Evolutionary conservation across 768 basidiomycete genomes (phyloP), one percentile per base, ranked within the genome.

Genomic region (Lactarius deliciosus): DNA sequence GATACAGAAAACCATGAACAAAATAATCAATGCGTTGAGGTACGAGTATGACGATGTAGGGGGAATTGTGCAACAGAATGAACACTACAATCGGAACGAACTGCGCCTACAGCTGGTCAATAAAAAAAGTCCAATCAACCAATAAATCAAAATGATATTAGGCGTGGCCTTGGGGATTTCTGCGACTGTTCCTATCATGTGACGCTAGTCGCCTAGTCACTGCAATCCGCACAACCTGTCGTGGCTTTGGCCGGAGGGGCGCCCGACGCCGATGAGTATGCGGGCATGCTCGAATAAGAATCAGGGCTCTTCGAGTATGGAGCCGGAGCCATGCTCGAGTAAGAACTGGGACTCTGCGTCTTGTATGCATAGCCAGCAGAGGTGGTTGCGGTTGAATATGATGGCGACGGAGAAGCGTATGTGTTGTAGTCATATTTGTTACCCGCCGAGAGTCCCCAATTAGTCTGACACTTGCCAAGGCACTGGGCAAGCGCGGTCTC

Each of bases 401-500:
- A 62, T 16, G 72, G 62, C 53, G 71, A 61, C 50, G 72, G 68
- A n/a, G 75, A 67, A 41, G 73, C 71, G 67, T 78, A 78, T 5
- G 76, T 82, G 75, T 83, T 85, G 71, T 76, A 77, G 65, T 38
- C 64, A 77, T 83, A 78, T 78, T 77, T 80, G 78, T 85, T 87
- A 10, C 85, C 85, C 20, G 77, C 60, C 9, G 73, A 81, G 73
- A 88, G 75, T 65, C 79, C 79, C 80, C 82, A 87, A 65, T 74
- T 72, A 40, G 81, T 83, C 79, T 88, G 85, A 82, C 87, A 89
- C 82, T 77, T 74, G 72, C 79, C 77, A 64, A 88, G 77, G 74
- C 86, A 88, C 58, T 82, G 75, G 57, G 82, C 78, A 58, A 89
- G 82, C 61, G 76, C 81, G 57, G 84, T 85, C 71, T 82, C 79